Evolutionary conservation across 805 yeast genomes (phyloP).

Genomic region (Saturnispora kantuleensis): DNA sequence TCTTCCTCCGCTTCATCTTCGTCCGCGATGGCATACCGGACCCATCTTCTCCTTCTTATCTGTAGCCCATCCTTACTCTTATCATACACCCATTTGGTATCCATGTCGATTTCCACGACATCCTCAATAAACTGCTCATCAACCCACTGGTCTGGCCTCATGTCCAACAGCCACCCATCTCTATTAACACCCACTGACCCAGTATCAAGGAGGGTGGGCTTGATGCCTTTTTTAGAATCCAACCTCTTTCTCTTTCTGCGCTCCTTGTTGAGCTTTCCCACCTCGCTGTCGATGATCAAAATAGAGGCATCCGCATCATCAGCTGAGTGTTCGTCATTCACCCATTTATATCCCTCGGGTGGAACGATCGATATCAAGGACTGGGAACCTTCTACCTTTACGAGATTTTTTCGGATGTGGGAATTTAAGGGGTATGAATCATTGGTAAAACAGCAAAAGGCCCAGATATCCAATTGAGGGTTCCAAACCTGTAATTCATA

Average conservation of each 20-base stretch:
- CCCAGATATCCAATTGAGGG: constrained; percentile 48
- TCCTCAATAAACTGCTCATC: constrained; percentile 37
- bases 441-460: constrained; percentile 45
- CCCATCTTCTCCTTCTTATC: constrained; percentile 62
- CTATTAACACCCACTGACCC: constrained; percentile 10
- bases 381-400: constrained; percentile 22
- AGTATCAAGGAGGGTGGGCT: not conserved
- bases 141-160: constrained; percentile 59
- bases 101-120: constrained; percentile 53
- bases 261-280: constrained; percentile 6
- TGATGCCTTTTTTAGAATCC: constrained; percentile 3
- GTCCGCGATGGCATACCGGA: constrained; percentile 31
- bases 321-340: constrained; percentile 1
- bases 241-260: constrained; percentile 1
- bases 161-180: constrained; percentile 57
- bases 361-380: constrained; percentile 37
- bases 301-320: constrained; percentile 1
- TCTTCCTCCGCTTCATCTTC: constrained; percentile 8
- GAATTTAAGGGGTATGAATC: constrained; percentile 46
- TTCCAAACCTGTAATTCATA: constrained; percentile 56
- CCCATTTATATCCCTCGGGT: constrained; percentile 52
- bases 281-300: constrained; percentile 7
- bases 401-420: constrained; percentile 25
- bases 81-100: constrained; percentile 85
- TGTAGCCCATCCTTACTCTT: constrained; percentile 19